These are phyloP conservation scores for Colletotrichum scovillei DNA, from an alignment of 2,329 filamentous ascomycete genomes.

Conservation along the genomic window DNA sequence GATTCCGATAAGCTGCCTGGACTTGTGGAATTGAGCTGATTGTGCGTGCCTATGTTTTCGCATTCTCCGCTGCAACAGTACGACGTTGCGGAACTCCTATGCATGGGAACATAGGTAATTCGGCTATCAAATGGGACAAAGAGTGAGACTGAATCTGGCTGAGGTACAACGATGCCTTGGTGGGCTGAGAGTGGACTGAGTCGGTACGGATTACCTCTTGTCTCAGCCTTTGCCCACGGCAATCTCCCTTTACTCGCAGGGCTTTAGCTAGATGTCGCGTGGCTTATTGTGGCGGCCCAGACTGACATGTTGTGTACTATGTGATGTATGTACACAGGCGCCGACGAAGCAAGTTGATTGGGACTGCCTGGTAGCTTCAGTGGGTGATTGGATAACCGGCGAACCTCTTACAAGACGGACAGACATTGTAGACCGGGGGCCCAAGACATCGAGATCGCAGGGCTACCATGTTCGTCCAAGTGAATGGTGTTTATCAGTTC, in stretches of 20 bases:
- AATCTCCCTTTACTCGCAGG: neutral
- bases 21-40: no score
- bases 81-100: neutral
- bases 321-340: neutral
- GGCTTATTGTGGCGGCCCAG: conserved; percentile 11
- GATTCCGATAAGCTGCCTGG: neutral
- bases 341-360: neutral
- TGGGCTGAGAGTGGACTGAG: neutral
- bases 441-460: neutral
- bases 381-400: neutral
- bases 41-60: no score
- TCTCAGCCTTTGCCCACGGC: neutral
- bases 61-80: neutral
- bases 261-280: conserved; percentile 13
- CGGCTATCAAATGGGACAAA: neutral
- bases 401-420: neutral
- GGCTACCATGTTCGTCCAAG: neutral
- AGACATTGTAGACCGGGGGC: neutral
- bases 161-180: neutral
- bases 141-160: neutral
- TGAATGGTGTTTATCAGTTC: no score
- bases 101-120: neutral
- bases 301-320: neutral
- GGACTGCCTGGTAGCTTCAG: neutral
- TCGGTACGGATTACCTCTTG: neutral